Evolutionary conservation across 2,329 filamentous ascomycete species (phyloP), one percentile per base, ranked within the genome.

Genomic region (Aspergillus pseudotamarii): DNA sequence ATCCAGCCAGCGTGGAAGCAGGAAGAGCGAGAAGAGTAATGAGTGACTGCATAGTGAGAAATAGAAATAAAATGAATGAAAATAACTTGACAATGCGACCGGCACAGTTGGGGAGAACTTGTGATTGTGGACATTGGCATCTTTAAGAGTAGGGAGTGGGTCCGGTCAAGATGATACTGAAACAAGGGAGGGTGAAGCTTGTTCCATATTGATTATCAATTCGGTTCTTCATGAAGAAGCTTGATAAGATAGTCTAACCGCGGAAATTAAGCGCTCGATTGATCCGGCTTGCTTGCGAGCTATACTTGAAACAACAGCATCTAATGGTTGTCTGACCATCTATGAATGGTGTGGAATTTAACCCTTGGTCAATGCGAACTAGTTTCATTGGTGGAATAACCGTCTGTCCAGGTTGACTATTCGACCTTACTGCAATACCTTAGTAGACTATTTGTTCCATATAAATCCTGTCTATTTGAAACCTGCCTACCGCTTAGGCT

Each of bases 1-100:
- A 66, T 11, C 72, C 72, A n/a, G 70, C 70, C 55, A 64, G 53
- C 55, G 63, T 54, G 51, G 51, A 36, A 54, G 51, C 51, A 19
- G 51, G 51, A 36, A 54, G 51, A 36, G 51, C 51, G 12, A 54
- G 51, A 54, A 54, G 51, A 16, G 46, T 28, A 54, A 54, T 54
- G 51, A 54, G 30, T 19, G 51, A 54, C 51, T 54, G 28, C 51
- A 54, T 54, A 19, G n/a, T 34, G n/a, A 23, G 2, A 23, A 36
- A 8, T 23, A 23, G 19, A 12, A 54, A 16, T 16, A 34, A 11
- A 54, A 54, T 11, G 30, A 54, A 36, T n/a, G 51, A 12, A 36
- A 16, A 9, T 1, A n/a, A 23, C 10, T 34, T n/a, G 51, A 16
- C 2, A 32, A 16, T 34, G 51, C 30, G 51, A 54, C 51, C 51